Evolutionary conservation across 192 early-diverging fungal species (phyloP).

Genomic region (Backusella liffmaniae): DNA sequence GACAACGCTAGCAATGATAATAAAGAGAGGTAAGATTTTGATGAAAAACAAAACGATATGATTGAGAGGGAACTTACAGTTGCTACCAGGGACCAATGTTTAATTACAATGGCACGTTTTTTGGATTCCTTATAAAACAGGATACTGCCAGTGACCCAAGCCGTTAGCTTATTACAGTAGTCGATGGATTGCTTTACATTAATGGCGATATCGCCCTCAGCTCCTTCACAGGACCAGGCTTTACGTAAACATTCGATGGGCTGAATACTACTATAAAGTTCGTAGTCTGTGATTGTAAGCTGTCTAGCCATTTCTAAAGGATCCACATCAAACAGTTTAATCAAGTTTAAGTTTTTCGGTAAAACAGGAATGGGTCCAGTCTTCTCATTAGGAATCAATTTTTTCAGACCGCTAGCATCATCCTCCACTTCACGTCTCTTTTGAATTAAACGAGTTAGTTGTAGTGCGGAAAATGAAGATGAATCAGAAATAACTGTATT

Average conservation of each 20-base stretch:
- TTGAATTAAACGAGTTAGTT: constrained; percentile 78
- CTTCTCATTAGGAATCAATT: constrained; percentile 60
- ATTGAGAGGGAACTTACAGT: constrained; percentile 41
- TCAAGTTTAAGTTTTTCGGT: constrained; percentile 71
- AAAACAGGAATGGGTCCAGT: constrained; percentile 75
- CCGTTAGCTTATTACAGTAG: constrained; percentile 76
- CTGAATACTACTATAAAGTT: constrained; percentile 76
- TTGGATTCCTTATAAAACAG: constrained; percentile 77
- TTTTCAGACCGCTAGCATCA: constrained; percentile 52
- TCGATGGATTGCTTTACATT: constrained; percentile 88
- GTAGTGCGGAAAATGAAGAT: constrained; percentile 66
- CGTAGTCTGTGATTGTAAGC: constrained; percentile 85
- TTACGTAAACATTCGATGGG: constrained; percentile 88
- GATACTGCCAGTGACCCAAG: constrained; percentile 86
- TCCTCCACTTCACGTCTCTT: constrained; percentile 52
- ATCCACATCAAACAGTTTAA: constrained; percentile 86
- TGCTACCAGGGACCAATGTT: constrained; percentile 80
- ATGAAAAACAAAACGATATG: background rate
- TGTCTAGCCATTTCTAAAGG: constrained; percentile 94
- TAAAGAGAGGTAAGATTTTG: background rate
- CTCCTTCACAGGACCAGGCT: constrained; percentile 71
- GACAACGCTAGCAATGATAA: constrained; percentile 57
- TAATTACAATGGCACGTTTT: constrained; percentile 74
- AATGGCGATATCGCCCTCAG: constrained; percentile 59
- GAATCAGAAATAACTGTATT: constrained; percentile 70